These are phyloP conservation scores for Phytophthora cactorum DNA, from an alignment of 352 stramenopile species.

Conservation along the genomic window DNA sequence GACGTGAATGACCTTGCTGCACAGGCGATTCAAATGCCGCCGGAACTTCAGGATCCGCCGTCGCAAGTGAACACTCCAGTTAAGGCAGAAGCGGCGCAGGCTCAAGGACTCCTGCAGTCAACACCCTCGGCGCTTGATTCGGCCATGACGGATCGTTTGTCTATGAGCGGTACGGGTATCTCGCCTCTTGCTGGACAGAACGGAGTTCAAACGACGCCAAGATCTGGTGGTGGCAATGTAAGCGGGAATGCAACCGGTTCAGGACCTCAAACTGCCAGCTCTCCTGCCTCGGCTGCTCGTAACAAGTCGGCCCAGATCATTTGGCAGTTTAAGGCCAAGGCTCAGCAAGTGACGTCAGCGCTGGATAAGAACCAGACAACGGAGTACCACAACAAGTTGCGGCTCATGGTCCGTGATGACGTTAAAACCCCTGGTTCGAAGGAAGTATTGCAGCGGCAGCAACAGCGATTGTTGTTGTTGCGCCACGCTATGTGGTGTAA, in stretches of 20 bases:
- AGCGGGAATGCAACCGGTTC: conserved; percentile 17
- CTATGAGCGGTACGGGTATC: conserved; percentile 44
- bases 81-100: conserved; percentile 42
- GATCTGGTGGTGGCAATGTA: conserved; percentile 13
- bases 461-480: conserved; percentile 97
- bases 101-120: conserved; percentile 30
- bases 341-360: conserved; percentile 83
- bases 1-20: conserved; percentile 34
- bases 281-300: conserved; percentile 40
- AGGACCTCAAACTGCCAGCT: conserved; percentile 21
- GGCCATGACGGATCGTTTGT: conserved; percentile 50
- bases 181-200: conserved; percentile 37
- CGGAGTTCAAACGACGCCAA: conserved; percentile 23
- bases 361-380: conserved; percentile 79
- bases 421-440: conserved; percentile 82
- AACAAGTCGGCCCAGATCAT: conserved; percentile 85
- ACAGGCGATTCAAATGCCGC: conserved; percentile 82
- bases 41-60: conserved; percentile 64
- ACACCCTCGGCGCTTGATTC: conserved; percentile 52
- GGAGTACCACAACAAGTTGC: conserved; percentile 87
- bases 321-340: conserved; percentile 79
- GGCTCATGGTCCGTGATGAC: conserved; percentile 81
- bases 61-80: conserved; percentile 37
- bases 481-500: conserved; percentile 99
- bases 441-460: conserved; percentile 97